phyloP scores from a whole-genome alignment of 2,329 filamentous ascomycete species.

The Trichoderma koningiopsis region DNA sequence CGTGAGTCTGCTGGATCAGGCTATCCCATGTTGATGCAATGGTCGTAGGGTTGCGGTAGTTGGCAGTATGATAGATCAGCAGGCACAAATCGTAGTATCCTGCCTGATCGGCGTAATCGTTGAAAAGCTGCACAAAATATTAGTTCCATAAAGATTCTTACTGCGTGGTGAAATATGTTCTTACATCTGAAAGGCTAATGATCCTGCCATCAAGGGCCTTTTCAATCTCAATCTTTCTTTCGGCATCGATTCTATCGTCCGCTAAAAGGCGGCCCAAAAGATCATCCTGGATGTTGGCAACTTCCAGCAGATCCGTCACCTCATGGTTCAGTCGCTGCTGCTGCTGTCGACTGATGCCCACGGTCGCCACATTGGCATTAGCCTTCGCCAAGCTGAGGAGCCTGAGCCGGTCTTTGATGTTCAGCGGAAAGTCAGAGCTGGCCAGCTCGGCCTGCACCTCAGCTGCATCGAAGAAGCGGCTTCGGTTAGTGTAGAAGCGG shows the following conservation, averaged over 20 bases:
- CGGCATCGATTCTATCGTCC: slow-evolving; percentile 68
- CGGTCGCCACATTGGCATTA: slow-evolving; percentile 83
- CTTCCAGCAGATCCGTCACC: slow-evolving; percentile 82
- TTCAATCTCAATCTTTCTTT: slow-evolving; percentile 66
- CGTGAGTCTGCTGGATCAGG: slow-evolving; percentile 73
- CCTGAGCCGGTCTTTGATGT: slow-evolving; percentile 83
- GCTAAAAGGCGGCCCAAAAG: slow-evolving; percentile 74
- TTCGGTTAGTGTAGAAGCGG: slow-evolving; percentile 85
- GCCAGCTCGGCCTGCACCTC: slow-evolving; percentile 83
- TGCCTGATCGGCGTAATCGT: slow-evolving; percentile 85
- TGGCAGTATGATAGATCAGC: slow-evolving; percentile 86
- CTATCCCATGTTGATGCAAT: slow-evolving; percentile 84
- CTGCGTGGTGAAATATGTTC: slow-evolving; percentile 33
- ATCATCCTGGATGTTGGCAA: slow-evolving; percentile 95
- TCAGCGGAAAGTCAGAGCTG: slow-evolving; percentile 75
- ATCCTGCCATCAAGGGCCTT: slow-evolving; percentile 76
- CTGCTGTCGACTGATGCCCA: slow-evolving; percentile 74
- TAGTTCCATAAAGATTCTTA: slow-evolving; percentile 25
- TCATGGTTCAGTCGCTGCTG: slow-evolving; percentile 85
- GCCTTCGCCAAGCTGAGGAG: slow-evolving; percentile 89
- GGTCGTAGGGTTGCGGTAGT: slow-evolving; percentile 84
- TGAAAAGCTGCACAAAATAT: slow-evolving; percentile 69
- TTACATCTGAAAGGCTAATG: slow-evolving; percentile 72
- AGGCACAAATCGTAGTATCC: slow-evolving; percentile 93
- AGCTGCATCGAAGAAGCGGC: slow-evolving; percentile 83